phyloP scores from a whole-genome alignment of 139 green algal genomes.

The Chlamydomonas sp. region DNA sequence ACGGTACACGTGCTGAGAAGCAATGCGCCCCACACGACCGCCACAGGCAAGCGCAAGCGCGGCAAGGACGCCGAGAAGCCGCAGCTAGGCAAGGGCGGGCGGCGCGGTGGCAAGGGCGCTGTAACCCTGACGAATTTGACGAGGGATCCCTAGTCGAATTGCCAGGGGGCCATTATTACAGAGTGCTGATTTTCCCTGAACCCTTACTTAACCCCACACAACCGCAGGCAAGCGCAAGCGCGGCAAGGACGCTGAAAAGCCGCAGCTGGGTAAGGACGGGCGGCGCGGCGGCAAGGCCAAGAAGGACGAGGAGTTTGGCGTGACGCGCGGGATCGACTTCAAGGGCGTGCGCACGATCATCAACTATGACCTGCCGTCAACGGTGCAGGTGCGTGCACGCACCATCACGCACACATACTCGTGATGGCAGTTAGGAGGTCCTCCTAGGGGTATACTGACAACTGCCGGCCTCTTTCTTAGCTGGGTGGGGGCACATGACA shows the following conservation, averaged over 20 bases:
- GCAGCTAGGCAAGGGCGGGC: too few species aligned
- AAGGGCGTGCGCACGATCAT: conserved; percentile 88
- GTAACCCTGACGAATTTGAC: too few species aligned
- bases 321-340: conserved; percentile 94
- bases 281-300: neutral
- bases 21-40: too few species aligned
- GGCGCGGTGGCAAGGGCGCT: too few species aligned
- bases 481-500: conserved; percentile 50
- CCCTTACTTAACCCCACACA: too few species aligned
- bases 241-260: neutral
- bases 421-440: neutral
- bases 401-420: neutral
- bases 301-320: conserved; percentile 88
- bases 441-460: neutral
- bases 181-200: too few species aligned
- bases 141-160: too few species aligned
- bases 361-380: conserved; percentile 72
- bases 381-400: conserved; percentile 17
- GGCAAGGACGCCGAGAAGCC: too few species aligned
- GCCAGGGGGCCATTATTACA: too few species aligned
- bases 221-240: too few species aligned
- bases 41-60: too few species aligned
- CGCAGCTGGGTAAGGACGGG: neutral
- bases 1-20: too few species aligned
- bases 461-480: neutral